Percentiles rank a stretch among this genome's conserved stretches.
Evolutionary conservation across 2,329 filamentous ascomycete species (phyloP).

Genomic region (Nemania sp.): DNA sequence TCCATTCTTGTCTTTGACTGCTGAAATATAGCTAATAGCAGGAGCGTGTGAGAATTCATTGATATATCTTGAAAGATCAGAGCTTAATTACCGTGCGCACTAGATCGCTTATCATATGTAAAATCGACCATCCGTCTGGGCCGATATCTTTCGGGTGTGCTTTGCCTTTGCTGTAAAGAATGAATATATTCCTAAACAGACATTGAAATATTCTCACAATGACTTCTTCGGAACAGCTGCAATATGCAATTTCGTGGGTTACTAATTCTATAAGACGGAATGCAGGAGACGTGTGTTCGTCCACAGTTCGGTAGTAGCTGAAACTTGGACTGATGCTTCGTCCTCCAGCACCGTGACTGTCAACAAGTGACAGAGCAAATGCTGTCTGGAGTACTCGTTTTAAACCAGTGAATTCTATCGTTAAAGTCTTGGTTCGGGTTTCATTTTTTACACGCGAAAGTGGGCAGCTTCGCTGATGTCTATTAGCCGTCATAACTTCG

Average conservation of each 20-base stretch:
- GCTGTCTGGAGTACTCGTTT: conserved; percentile 2
- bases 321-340: conserved; percentile 15
- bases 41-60: too few relatives aligned
- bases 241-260: too few relatives aligned
- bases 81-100: neutral
- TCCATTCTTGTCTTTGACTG: too few relatives aligned
- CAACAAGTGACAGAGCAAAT: conserved; percentile 7
- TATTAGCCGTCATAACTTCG: neutral
- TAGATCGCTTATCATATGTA: neutral
- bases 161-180: neutral
- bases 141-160: conserved; percentile 2
- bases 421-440: neutral
- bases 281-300: neutral
- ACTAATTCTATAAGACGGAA: conserved; percentile 2
- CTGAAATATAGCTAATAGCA: too few relatives aligned
- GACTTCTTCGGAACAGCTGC: neutral
- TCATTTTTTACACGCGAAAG: neutral
- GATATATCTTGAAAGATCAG: too few relatives aligned
- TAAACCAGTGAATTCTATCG: neutral
- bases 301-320: conserved; percentile 18
- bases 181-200: conserved; percentile 1
- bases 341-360: conserved; percentile 13
- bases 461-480: conserved; percentile 8
- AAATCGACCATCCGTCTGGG: neutral
- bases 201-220: neutral